Evolutionary conservation across 345 rosid genomes (phyloP).

Genomic region (Hibiscus trionum): DNA sequence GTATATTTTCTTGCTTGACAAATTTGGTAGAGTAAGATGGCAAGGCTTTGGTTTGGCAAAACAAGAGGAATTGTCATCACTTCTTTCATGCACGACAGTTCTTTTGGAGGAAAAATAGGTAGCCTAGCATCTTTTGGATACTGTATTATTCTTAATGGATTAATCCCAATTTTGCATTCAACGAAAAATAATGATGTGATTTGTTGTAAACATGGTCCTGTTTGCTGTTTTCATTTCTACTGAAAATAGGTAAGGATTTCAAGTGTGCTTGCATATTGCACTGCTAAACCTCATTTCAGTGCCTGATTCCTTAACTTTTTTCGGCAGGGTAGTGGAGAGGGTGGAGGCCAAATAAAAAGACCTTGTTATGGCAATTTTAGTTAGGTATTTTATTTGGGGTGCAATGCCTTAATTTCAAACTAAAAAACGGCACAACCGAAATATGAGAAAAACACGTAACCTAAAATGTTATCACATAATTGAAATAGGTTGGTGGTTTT

Average conservation of each 20-base stretch:
- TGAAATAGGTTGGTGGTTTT: too few species aligned
- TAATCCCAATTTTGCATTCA: not conserved
- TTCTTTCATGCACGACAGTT: slow-evolving; percentile 59
- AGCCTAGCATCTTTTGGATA: not conserved
- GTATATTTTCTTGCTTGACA: slow-evolving; percentile 8
- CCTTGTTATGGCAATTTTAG: not conserved
- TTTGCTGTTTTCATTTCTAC: not conserved
- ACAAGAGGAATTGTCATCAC: slow-evolving; percentile 63
- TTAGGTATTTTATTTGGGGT: not conserved
- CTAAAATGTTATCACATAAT: too few species aligned
- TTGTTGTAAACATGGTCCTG: not conserved
- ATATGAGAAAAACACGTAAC: too few species aligned
- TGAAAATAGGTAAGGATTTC: not conserved
- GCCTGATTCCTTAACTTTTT: not conserved
- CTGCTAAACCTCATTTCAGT: too few species aligned
- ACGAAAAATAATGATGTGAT: not conserved
- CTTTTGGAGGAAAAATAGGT: slow-evolving; percentile 46
- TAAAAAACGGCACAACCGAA: too few species aligned
- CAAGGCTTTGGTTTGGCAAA: slow-evolving; percentile 79
- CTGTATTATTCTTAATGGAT: not conserved
- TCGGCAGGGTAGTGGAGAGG: not conserved
- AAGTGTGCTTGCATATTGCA: not conserved
- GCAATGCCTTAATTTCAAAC: too few species aligned
- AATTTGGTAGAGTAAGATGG: slow-evolving; percentile 84
- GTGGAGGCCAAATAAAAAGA: not conserved